These are phyloP conservation scores for Stellera chamaejasme DNA, from an alignment of 345 rosid species.

Conservation along the genomic window DNA sequence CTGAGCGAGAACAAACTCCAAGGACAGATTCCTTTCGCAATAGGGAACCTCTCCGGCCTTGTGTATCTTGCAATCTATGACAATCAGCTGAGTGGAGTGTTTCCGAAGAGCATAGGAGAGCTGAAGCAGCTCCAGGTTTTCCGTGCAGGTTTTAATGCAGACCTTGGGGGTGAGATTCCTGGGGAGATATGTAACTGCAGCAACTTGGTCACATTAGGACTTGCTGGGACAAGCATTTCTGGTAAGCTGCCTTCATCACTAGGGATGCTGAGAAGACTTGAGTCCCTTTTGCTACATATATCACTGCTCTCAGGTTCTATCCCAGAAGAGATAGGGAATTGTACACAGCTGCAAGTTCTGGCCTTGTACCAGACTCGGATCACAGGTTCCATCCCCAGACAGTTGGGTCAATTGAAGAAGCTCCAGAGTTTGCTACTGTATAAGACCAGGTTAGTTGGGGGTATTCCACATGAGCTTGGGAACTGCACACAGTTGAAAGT, in stretches of 20 bases:
- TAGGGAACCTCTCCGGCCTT: slow-evolving; percentile 50
- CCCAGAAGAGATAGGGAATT: slow-evolving; percentile 66
- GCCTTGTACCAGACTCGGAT: slow-evolving; percentile 73
- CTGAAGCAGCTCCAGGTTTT: slow-evolving; percentile 40
- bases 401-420: slow-evolving; percentile 54
- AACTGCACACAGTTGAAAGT: slow-evolving; percentile 50
- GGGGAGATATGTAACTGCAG: slow-evolving; percentile 73
- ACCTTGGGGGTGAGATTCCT: slow-evolving; percentile 71
- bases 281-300: slow-evolving; percentile 64
- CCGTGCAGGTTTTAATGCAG: slow-evolving; percentile 76
- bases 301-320: slow-evolving; percentile 58
- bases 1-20: slow-evolving; percentile 58
- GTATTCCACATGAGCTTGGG: slow-evolving; percentile 60
- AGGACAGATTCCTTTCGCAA: slow-evolving; percentile 53
- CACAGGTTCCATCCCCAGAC: slow-evolving; percentile 56
- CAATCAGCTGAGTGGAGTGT: slow-evolving; percentile 55
- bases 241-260: slow-evolving; percentile 60
- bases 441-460: slow-evolving; percentile 77
- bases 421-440: slow-evolving; percentile 69
- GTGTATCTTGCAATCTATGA: slow-evolving; percentile 53
- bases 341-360: slow-evolving; percentile 60
- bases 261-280: slow-evolving; percentile 50
- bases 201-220: slow-evolving; percentile 65
- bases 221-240: slow-evolving; percentile 80
- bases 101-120: slow-evolving; percentile 54